phyloP scores from a whole-genome alignment of 2,329 filamentous ascomycete species.

The Curvularia eragrostidis region DNA sequence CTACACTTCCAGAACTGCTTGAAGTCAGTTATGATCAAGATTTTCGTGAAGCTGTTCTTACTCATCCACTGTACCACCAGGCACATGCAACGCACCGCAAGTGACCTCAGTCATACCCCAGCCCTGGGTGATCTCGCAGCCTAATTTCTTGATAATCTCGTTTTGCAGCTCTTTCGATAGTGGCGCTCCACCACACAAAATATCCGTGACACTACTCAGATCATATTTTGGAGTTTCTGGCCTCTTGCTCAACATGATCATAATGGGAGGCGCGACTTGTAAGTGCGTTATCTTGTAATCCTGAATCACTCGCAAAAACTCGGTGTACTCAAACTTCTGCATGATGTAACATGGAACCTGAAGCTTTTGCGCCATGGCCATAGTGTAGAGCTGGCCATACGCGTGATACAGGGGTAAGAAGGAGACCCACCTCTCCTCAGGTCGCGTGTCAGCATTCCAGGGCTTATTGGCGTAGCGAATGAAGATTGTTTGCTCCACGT shows the following conservation, averaged over 20 bases:
- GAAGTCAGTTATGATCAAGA: background rate
- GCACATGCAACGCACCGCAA: slow-evolving; percentile 50
- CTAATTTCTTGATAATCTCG: slow-evolving; percentile 45
- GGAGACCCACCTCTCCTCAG: slow-evolving; percentile 58
- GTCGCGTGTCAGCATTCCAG: slow-evolving; percentile 50
- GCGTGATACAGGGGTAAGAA: slow-evolving; percentile 54
- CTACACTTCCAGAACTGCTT: slow-evolving; percentile 49
- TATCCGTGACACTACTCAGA: slow-evolving; percentile 49
- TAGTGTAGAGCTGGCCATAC: slow-evolving; percentile 56
- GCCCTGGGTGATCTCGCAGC: slow-evolving; percentile 48
- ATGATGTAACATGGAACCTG: slow-evolving; percentile 55
- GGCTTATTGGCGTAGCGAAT: slow-evolving; percentile 53
- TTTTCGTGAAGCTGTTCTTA: slow-evolving; percentile 20
- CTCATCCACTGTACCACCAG: slow-evolving; percentile 45
- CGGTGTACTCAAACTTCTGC: slow-evolving; percentile 51
- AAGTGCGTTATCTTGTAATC: slow-evolving; percentile 49
- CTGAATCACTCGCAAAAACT: slow-evolving; percentile 50
- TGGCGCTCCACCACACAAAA: slow-evolving; percentile 53
- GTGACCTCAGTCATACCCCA: slow-evolving; percentile 55
- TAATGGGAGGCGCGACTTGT: slow-evolving; percentile 53
- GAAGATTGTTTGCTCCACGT: slow-evolving; percentile 59
- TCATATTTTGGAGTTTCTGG: slow-evolving; percentile 52
- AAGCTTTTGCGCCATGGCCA: slow-evolving; percentile 53
- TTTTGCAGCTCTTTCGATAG: slow-evolving; percentile 53
- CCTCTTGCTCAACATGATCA: slow-evolving; percentile 55